Evolutionary conservation across 768 basidiomycete species (phyloP).

Genomic region (Steccherinum ochraceum): DNA sequence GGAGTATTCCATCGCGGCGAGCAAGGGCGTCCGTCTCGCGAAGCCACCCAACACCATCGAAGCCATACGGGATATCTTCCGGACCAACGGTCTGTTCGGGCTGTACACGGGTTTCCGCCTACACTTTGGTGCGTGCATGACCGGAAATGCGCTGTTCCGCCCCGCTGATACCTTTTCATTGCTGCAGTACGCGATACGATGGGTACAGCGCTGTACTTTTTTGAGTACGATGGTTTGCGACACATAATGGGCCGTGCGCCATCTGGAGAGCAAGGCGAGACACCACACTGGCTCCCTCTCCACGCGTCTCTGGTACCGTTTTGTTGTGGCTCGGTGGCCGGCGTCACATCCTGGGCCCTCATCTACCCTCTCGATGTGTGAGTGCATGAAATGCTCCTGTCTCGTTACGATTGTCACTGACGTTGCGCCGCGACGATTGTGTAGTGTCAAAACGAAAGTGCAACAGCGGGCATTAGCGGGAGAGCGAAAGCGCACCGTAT

Average conservation of each 20-base stretch:
- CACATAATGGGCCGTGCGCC: constrained; percentile 75
- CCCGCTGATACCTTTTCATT: constrained; percentile 4
- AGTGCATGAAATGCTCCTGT: constrained; percentile 25
- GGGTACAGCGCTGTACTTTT: constrained; percentile 89
- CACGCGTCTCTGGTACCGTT: constrained; percentile 79
- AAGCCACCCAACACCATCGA: constrained; percentile 76
- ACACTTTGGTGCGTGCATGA: constrained; percentile 61
- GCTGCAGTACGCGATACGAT: constrained; percentile 75
- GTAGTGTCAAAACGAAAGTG: constrained; percentile 89
- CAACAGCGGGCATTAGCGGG: constrained; percentile 89
- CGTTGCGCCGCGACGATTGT: constrained; percentile 3
- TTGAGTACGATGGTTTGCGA: constrained; percentile 90
- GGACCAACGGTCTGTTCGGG: constrained; percentile 52
- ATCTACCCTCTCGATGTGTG: constrained; percentile 96
- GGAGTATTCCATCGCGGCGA: constrained; percentile 86
- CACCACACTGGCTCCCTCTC: constrained; percentile 84
- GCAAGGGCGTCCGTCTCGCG: constrained; percentile 59
- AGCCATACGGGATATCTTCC: constrained; percentile 77
- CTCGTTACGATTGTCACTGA: constrained; percentile 6
- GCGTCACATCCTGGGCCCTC: constrained; percentile 50
- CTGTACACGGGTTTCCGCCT: constrained; percentile 81
- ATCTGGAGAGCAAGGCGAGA: constrained; percentile 73
- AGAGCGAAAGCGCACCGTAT: constrained; percentile 60
- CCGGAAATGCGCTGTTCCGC: constrained; percentile 4
- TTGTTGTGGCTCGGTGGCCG: constrained; percentile 84